A percentile compares a stretch with the other conserved stretches of the same genome.
Conservation (phyloP, 805 yeast genomes). For the Teunomyces tritomae region DNA sequence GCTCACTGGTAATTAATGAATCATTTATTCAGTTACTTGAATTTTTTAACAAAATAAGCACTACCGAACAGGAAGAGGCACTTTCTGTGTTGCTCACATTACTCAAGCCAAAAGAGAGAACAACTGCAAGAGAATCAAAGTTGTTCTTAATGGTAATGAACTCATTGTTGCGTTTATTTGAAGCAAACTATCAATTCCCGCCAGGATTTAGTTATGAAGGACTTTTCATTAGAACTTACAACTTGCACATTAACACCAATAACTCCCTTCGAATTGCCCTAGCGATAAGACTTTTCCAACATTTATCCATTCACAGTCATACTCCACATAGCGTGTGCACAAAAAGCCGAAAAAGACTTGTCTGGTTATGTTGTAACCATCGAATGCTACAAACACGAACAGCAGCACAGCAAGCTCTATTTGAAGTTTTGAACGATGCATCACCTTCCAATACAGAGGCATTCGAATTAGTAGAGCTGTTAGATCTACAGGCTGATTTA, state of each 20-base stretch:
- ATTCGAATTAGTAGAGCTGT: slow-evolving; percentile 5
- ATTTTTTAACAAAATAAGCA: slow-evolving; percentile 31
- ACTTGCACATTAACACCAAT: slow-evolving; percentile 52
- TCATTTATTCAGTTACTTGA: slow-evolving; percentile 35
- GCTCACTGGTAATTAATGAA: slow-evolving; percentile 41
- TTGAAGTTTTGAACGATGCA: slow-evolving; percentile 31
- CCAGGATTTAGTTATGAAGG: slow-evolving; percentile 23
- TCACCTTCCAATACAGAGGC: slow-evolving; percentile 1
- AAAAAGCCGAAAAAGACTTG: slow-evolving; percentile 16
- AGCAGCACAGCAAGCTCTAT: slow-evolving; percentile 42
- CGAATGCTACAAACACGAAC: slow-evolving; percentile 29
- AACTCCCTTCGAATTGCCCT: slow-evolving; percentile 35
- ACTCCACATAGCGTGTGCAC: slow-evolving; percentile 6
- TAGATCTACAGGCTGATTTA: background rate
- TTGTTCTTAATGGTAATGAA: slow-evolving; percentile 22
- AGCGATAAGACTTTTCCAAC: slow-evolving; percentile 45
- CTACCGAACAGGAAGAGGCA: slow-evolving; percentile 5
- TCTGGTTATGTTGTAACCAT: slow-evolving; percentile 31
- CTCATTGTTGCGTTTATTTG: slow-evolving; percentile 38
- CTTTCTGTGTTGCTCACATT: slow-evolving; percentile 17
- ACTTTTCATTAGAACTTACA: slow-evolving; percentile 49
- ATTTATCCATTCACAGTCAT: slow-evolving; percentile 20
- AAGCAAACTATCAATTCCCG: slow-evolving; percentile 34
- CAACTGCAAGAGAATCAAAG: slow-evolving; percentile 19
- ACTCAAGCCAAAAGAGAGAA: slow-evolving; percentile 10